Conservation (phyloP, 2,329 filamentous ascomycete genomes). For the Periconia sp. region DNA sequence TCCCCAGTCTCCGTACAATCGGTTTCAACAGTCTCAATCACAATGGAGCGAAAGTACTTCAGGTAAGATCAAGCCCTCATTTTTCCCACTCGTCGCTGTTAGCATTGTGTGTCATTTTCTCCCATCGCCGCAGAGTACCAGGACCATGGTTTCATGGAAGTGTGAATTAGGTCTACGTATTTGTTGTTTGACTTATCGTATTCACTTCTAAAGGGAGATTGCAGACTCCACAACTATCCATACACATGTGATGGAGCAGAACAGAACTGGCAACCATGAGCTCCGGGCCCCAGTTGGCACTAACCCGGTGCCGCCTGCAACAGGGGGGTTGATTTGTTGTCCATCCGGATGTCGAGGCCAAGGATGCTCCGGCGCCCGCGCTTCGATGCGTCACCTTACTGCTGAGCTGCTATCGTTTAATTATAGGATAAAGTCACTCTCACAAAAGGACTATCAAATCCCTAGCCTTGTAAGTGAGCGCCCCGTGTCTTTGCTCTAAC, state of each 20-base stretch:
- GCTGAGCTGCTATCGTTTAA: conserved; percentile 20
- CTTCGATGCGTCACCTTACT: conserved; percentile 27
- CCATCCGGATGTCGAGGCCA: conserved; percentile 23
- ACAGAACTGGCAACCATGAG: conserved; percentile 18
- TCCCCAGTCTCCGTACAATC: conserved; percentile 25
- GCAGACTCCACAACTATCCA: conserved; percentile 19
- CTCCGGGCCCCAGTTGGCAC: conserved; percentile 16
- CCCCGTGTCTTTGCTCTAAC: conserved; percentile 3
- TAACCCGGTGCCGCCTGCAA: conserved; percentile 20
- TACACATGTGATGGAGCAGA: conserved; percentile 16
- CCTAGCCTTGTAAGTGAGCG: conserved; percentile 22
- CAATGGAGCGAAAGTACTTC: conserved; percentile 7
- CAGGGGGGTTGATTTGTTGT: conserved; percentile 26
- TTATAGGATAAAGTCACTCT: conserved; percentile 19
- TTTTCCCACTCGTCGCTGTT: neutral
- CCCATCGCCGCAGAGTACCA: conserved; percentile 8
- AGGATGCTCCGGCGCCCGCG: conserved; percentile 24
- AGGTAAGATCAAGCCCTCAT: conserved; percentile 20
- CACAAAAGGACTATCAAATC: conserved; percentile 19
- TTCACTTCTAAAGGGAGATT: conserved; percentile 22
- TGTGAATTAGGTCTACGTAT: neutral
- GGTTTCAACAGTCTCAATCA: conserved; percentile 16
- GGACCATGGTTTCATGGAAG: conserved; percentile 9
- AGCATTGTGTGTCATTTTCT: conserved; percentile 12
- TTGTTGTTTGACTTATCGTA: conserved; percentile 6